A percentile compares a stretch with the other conserved stretches of the same genome.
Evolutionary conservation across 148 eudicot species (phyloP).

Genomic region (Persicaria maculosa): DNA sequence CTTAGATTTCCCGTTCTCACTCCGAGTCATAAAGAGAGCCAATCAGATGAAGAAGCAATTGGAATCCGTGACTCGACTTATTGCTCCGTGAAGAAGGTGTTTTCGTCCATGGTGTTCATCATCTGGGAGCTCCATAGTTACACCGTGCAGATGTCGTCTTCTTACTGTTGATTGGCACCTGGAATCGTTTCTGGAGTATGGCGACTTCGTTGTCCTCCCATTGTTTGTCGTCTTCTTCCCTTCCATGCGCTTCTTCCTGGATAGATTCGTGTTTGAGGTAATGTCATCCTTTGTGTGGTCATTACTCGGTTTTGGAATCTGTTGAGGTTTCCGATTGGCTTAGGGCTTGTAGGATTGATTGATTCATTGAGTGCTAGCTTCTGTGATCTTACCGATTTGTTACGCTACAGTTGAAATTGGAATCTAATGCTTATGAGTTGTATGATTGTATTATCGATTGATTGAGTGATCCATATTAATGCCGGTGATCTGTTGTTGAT

Average conservation of each 20-base stretch:
- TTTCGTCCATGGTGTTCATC: conserved; percentile 80
- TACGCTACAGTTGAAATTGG: too few species aligned
- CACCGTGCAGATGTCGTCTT: conserved; percentile 50
- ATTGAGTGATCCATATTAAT: too few species aligned
- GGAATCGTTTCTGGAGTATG: conserved; percentile 53
- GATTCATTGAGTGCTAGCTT: too few species aligned
- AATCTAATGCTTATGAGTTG: too few species aligned
- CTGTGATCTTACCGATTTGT: too few species aligned
- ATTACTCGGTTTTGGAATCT: not conserved
- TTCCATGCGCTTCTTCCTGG: conserved; percentile 58
- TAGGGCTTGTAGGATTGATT: too few species aligned
- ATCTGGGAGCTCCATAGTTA: conserved; percentile 60
- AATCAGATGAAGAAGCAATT: not conserved
- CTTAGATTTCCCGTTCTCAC: too few species aligned
- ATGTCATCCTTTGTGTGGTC: not conserved
- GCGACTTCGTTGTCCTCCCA: conserved; percentile 55
- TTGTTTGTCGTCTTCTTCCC: conserved; percentile 63
- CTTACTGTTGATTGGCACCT: conserved; percentile 52
- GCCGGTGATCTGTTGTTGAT: too few species aligned
- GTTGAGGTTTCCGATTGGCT: too few species aligned
- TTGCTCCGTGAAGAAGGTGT: conserved; percentile 33
- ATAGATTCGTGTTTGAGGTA: conserved; percentile 76
- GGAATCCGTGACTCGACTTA: not conserved
- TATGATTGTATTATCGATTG: too few species aligned
- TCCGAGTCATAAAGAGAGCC: not conserved